Base-by-base conservation (phyloP, 1,284 basidiomycete species). In the Phylloporus gajari region DNA sequence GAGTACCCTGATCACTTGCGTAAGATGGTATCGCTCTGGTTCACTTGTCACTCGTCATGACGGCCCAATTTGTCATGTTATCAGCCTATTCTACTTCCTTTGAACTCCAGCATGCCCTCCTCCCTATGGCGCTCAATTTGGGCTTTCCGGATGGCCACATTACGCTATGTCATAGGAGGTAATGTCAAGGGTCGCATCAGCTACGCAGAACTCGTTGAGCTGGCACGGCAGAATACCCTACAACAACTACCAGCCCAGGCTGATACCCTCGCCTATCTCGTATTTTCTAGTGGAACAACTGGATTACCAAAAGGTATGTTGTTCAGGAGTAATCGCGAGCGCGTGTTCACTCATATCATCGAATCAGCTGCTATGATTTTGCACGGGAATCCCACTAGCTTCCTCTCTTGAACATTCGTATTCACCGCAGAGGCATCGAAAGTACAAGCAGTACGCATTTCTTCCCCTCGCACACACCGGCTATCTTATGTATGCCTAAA, bases 241-340 rank as follows among this genome's bases (percentile, higher is more conserved):
- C 85, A 88, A 11, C 78, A 83, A 4, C 76, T 89, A 3, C 81
- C 83, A 0, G 91, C 88, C 1, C 84, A 77, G 44, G 86, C 84
- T 48, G 83, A 91, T 74, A 93, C 92, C 0, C 82, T 94, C 2
- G 93, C 92, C 1, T 93, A 94, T 80, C 83, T 95, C 2, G 82
- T n/a, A n/a, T 94, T 94, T 77, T 94, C 93, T 1, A 94, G 93
- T 75, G 93, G 93, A 44, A 94, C 93, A 1, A 93, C 88, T 70
- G 93, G 93, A 3, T 82, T 91, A 6, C 93, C 93, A 0, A 94
- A 94, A 87, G 93, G 93, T 92, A 44, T 65, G 25, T 51, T 23
- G 6, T 19, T 53, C 38, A 23, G 15, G 13, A 68, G 23, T 35
- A 9, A 25, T 53, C 59, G n/a, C 2, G n/a, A 38, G 3, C 46